Evolutionary conservation across 441 rosid genomes (phyloP).

Genomic region (Pelargonium australe): DNA sequence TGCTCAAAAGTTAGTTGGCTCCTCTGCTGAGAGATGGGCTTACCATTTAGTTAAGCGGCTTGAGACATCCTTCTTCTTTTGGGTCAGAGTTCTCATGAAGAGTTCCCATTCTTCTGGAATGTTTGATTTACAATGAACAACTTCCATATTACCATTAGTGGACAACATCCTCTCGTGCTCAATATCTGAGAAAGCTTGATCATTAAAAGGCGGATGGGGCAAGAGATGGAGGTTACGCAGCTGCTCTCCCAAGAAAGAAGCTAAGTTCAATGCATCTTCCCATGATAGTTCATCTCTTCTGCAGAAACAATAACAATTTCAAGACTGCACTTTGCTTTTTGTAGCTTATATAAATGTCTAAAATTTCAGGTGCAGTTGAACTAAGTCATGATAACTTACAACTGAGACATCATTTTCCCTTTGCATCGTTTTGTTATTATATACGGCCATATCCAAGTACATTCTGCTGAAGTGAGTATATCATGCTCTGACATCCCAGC

Average conservation of each 20-base stretch:
- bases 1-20: neutral
- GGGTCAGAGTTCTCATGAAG: slow-evolving; percentile 42
- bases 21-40: slow-evolving; percentile 6
- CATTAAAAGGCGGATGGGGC: slow-evolving; percentile 55
- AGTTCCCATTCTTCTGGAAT: slow-evolving; percentile 69
- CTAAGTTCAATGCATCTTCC: slow-evolving; percentile 57
- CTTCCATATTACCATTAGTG: slow-evolving; percentile 27
- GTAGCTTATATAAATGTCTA: slow-evolving; percentile 6
- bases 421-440: slow-evolving; percentile 80
- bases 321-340: slow-evolving; percentile 12
- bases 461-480: slow-evolving; percentile 29
- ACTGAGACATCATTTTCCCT: slow-evolving; percentile 77
- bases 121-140: slow-evolving; percentile 27
- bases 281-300: slow-evolving; percentile 71
- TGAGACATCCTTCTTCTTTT: slow-evolving; percentile 46
- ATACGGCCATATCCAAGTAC: slow-evolving; percentile 69
- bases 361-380: slow-evolving; percentile 15
- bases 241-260: slow-evolving; percentile 81
- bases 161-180: slow-evolving; percentile 22
- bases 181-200: slow-evolving; percentile 29
- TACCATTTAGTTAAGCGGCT: slow-evolving; percentile 68
- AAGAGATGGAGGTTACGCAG: slow-evolving; percentile 67
- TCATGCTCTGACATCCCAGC: slow-evolving; percentile 39
- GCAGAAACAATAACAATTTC: slow-evolving; percentile 28
- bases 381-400: slow-evolving; percentile 47